Evolutionary conservation across 441 rosid species (phyloP).

Genomic region (Erodium trifolium): DNA sequence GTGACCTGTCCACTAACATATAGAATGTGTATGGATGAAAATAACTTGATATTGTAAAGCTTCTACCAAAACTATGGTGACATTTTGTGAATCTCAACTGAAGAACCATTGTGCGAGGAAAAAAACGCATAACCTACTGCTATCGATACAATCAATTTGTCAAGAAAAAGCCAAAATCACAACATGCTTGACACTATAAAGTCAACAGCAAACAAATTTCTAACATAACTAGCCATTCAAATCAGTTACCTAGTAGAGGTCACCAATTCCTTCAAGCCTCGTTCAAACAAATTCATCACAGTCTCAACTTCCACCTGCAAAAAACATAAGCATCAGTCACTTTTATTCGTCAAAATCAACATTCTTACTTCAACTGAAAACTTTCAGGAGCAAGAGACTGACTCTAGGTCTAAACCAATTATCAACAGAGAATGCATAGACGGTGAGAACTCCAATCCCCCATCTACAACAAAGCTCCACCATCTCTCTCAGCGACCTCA

Average conservation of each 20-base stretch:
- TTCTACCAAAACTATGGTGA: background rate
- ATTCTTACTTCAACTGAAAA: background rate
- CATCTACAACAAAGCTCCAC: slow-evolving; percentile 38
- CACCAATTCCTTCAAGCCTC: slow-evolving; percentile 35
- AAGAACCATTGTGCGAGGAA: background rate
- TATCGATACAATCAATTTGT: background rate
- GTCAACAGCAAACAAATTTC: background rate
- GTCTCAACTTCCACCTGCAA: slow-evolving; percentile 49
- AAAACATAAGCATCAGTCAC: background rate
- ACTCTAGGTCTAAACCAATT: slow-evolving; percentile 61
- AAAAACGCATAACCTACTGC: background rate
- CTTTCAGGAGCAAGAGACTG: background rate
- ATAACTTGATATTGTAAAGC: background rate
- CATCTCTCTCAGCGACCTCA: slow-evolving; percentile 42
- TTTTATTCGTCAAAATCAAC: background rate
- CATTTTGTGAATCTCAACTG: background rate
- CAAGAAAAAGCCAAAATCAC: background rate
- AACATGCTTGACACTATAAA: background rate
- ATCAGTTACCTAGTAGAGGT: slow-evolving; percentile 26
- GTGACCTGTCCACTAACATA: background rate
- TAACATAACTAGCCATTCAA: background rate
- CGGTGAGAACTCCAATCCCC: slow-evolving; percentile 54
- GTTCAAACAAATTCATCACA: slow-evolving; percentile 48
- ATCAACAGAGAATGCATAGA: slow-evolving; percentile 57
- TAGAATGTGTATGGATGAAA: background rate